phyloP scores from a whole-genome alignment of 371 early-diverging fungal genomes.

The Apophysomyces elegans region DNA sequence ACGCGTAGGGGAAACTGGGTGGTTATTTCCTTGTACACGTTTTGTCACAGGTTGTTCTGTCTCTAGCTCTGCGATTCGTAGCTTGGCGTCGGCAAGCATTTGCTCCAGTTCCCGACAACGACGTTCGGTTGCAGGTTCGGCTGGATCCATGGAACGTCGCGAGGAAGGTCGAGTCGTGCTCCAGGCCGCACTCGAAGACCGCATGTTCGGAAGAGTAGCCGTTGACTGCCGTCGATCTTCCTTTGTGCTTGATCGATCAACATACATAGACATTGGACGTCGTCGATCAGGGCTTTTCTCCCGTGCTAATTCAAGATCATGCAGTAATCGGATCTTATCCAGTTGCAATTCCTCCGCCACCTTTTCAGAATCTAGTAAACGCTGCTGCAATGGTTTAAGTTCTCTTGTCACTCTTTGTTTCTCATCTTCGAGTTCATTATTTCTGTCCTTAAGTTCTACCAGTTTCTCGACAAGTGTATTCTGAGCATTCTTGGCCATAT shows the following conservation, averaged over 20 bases:
- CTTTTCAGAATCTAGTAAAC: constrained; percentile 18
- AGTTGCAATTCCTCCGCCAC: constrained; percentile 22
- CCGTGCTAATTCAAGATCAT: constrained; percentile 15
- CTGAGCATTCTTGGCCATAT: constrained; percentile 50
- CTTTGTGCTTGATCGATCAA: not conserved
- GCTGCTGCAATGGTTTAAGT: constrained; percentile 20
- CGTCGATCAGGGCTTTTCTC: constrained; percentile 9
- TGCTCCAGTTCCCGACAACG: constrained; percentile 35
- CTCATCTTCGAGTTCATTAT: constrained; percentile 38
- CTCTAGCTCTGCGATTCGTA: constrained; percentile 34
- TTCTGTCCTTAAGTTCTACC: constrained; percentile 42
- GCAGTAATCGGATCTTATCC: constrained; percentile 18
- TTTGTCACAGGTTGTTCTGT: constrained; percentile 19
- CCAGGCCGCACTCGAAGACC: constrained; percentile 6
- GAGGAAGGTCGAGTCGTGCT: constrained; percentile 8
- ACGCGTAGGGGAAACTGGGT: not conserved
- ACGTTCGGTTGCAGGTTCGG: constrained; percentile 9
- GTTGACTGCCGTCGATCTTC: constrained; percentile 1
- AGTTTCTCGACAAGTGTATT: constrained; percentile 44
- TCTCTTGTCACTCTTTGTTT: constrained; percentile 30
- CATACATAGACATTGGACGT: constrained; percentile 11
- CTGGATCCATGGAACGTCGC: constrained; percentile 2
- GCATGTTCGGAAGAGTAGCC: constrained; percentile 1
- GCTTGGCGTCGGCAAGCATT: constrained; percentile 35
- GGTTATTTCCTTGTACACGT: not conserved